Base-by-base conservation (phyloP, 495 filamentous ascomycete genomes). In the Penicillium cinerascens region DNA sequence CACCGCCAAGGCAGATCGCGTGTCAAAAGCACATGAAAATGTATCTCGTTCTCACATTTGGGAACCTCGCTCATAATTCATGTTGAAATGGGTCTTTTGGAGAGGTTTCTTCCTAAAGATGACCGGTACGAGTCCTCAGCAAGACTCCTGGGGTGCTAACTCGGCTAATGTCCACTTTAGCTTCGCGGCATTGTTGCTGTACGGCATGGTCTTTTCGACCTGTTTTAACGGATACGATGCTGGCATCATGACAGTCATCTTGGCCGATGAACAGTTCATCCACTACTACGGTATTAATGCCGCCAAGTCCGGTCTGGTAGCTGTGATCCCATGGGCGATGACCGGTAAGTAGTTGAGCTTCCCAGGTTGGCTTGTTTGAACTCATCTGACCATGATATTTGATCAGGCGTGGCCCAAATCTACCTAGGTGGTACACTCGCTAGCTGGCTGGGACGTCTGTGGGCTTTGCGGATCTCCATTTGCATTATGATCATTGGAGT, bases 191-290 rank as follows among this genome's bases (percentile, higher is more conserved):
- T 47, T 69, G 23, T 47, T 69, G 40, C 49, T 66, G 35, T 64
- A 66, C 55, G 68, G 66, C 35, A 68, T 70, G 65, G 59, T 69
- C 23, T 69, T 69, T 50, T 56, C 58, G 2, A 65, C 63, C 33
- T 70, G 69, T 37, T 73, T 73, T 55, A 68, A 73, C 44, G 68
- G 68, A 9, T 73, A 70, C 40, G 70, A 71, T 60, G 66, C 70
- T 27, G 70, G 70, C 4, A 67, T 73, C 48, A 68, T 70, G 64
- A 66, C 68, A 9, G 67, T 70, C 48, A 73, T 73, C 38, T 42
- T 73, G 38, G 66, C 68, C 11, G 68, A 73, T 40, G 52, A 66
- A 29, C 68, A 70, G 20, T 73, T 73, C 35, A 69, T 58, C 22
- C 47, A 61, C 5, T 73, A 73, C 51, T 73, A 70, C 46, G 38